Evolutionary conservation across 257 asterid genomes (phyloP), one percentile per base, ranked within the genome.

Genomic region (Rehmannia glutinosa): DNA sequence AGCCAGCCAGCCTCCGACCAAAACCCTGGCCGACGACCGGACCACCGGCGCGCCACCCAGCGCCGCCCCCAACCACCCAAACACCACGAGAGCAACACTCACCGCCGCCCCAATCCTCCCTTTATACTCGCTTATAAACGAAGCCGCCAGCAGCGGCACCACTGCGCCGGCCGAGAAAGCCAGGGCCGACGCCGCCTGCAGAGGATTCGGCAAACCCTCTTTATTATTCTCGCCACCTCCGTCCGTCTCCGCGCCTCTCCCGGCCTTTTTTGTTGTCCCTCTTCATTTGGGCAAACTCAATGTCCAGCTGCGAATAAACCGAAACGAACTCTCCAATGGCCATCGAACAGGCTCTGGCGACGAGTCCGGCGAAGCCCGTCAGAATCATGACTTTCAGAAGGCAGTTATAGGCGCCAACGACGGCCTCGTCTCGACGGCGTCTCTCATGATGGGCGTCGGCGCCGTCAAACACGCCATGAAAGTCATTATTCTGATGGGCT

Each of bases 1-100:
- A 6, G 94, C 93, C 62, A 84, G 47, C 93, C 90, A 84, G 16
- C 93, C 93, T 10, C 93, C 90, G 25, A 86, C n/a, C 78, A 85
- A 55, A 42, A 85, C 86, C 83, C 91, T 75, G 5, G 33, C 60
- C 24, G 78, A 19, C 51, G 90, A 82, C 80, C 68, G 25, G 53
- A 67, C 74, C 75, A 74, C 76, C 60, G 85, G 84, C 47, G 83
- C 83, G 57, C 69, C 58, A 20, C 90, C 86, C 11, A 82, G 23
- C 46, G 52, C 74, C 68, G 91, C 91, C 71, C 88, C 91, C 23
- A 82, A 7, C 77, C 80, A 72, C 66, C 91, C 91, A 71, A 82
- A 84, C 69, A 35, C 82, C 72, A 63, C 73, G 64, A 83, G 58
- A 13, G 82, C 86, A 0, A 67, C 36, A 17, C 69, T 80, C 46